Conservation (phyloP, 805 yeast species). For the Kuraishia hungarica region DNA sequence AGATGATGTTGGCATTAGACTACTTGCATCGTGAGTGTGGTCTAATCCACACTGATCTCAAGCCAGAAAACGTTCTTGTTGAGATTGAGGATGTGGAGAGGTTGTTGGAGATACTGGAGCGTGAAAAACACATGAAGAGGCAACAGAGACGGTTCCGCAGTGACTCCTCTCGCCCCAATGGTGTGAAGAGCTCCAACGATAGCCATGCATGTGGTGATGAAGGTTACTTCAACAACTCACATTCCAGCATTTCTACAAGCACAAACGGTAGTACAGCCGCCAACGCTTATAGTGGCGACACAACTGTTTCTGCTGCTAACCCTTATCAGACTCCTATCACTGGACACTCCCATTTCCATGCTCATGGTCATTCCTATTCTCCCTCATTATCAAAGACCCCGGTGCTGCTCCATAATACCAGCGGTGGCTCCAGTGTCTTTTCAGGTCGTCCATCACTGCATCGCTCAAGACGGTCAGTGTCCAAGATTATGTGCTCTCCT, state of each 20-base stretch:
- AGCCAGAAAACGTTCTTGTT: slow-evolving; percentile 62
- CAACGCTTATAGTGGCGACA: not conserved
- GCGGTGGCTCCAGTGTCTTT: too few relatives aligned
- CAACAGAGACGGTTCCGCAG: slow-evolving; percentile 4
- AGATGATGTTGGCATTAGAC: slow-evolving; percentile 45
- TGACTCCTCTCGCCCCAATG: slow-evolving; percentile 1
- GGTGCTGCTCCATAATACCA: not conserved
- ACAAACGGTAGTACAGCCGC: not conserved
- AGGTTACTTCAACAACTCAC: not conserved
- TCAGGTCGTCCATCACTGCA: not conserved
- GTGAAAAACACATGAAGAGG: slow-evolving; percentile 19
- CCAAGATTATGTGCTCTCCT: not conserved
- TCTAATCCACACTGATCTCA: slow-evolving; percentile 65
- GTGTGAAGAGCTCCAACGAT: not conserved
- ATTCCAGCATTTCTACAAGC: not conserved
- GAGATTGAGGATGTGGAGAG: slow-evolving; percentile 47
- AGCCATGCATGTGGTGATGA: not conserved
- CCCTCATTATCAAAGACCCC: not conserved
- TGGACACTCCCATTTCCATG: not conserved
- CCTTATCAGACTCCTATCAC: not conserved
- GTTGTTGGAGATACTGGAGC: slow-evolving; percentile 35
- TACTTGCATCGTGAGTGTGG: slow-evolving; percentile 55
- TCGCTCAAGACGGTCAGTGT: not conserved
- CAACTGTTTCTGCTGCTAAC: not conserved
- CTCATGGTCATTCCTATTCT: not conserved